These are phyloP conservation scores for Phytopythium aichiense DNA, from an alignment of 352 stramenopile genomes.

Conservation along the genomic window DNA sequence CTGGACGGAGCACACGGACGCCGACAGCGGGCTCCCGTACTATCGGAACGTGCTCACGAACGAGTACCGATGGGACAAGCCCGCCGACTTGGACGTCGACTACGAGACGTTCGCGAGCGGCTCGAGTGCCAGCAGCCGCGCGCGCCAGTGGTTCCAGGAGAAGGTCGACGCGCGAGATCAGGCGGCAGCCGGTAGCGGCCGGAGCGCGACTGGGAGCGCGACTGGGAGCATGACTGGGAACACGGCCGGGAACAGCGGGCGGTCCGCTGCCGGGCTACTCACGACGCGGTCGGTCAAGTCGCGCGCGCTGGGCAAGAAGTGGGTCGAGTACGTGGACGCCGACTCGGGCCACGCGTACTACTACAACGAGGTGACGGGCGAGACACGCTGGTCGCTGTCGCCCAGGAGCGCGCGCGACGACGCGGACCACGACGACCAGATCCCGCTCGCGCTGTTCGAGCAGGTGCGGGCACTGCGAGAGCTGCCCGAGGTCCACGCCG, in stretches of 20 bases:
- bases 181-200: neutral
- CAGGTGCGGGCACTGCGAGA: conserved; percentile 53
- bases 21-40: conserved; percentile 39
- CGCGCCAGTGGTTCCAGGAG: conserved; percentile 64
- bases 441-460: conserved; percentile 49
- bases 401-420: conserved; percentile 60
- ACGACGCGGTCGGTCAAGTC: conserved; percentile 30
- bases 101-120: conserved; percentile 45
- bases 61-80: conserved; percentile 80
- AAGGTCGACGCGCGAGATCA: conserved; percentile 19
- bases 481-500: conserved; percentile 10
- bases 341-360: conserved; percentile 88
- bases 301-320: conserved; percentile 61
- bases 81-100: conserved; percentile 46
- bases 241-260: conserved; percentile 8
- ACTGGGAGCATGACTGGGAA: neutral
- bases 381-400: conserved; percentile 83
- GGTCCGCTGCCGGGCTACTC: conserved; percentile 11
- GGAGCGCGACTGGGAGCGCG: neutral
- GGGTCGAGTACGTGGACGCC: conserved; percentile 78
- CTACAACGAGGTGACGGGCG: conserved; percentile 88
- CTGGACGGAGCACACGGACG: conserved; percentile 63
- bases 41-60: conserved; percentile 72
- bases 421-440: conserved; percentile 43
- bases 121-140: conserved; percentile 30